phyloP scores from a whole-genome alignment of 257 asterid genomes.

The Cynanchum wilfordii region DNA sequence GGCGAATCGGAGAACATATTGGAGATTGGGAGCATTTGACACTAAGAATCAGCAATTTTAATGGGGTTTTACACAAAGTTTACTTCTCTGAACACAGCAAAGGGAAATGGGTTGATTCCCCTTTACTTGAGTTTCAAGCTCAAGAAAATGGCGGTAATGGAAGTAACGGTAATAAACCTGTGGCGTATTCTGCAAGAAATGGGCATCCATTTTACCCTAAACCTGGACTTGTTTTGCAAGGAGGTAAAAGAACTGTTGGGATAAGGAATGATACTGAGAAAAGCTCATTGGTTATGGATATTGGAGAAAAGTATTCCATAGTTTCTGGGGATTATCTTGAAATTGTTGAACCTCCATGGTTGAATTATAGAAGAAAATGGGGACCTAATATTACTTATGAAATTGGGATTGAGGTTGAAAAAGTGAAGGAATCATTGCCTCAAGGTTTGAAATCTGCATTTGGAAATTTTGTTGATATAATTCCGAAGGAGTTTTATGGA shows the following conservation, averaged over 20 bases:
- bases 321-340: constrained; percentile 49
- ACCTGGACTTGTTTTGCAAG: constrained; percentile 51
- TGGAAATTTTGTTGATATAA: constrained; percentile 28
- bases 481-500: constrained; percentile 65
- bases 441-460: constrained; percentile 29
- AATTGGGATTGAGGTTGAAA: constrained; percentile 37
- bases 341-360: constrained; percentile 68
- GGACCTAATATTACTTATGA: constrained; percentile 54
- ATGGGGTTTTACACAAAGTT: constrained; percentile 51
- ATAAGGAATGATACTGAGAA: constrained; percentile 57
- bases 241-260: constrained; percentile 40
- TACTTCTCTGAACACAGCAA: constrained; percentile 58
- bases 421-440: constrained; percentile 25
- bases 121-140: constrained; percentile 35
- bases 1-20: constrained; percentile 73
- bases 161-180: constrained; percentile 42
- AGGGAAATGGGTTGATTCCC: constrained; percentile 66
- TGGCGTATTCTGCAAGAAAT: constrained; percentile 51
- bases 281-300: constrained; percentile 52
- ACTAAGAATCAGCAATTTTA: constrained; percentile 71
- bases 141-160: no score
- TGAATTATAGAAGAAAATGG: constrained; percentile 62
- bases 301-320: constrained; percentile 37
- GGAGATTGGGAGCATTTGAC: constrained; percentile 98
- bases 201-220: constrained; percentile 57